Evolutionary conservation across 169 alveolate species (phyloP).

Genomic region (Babesia divergens): DNA sequence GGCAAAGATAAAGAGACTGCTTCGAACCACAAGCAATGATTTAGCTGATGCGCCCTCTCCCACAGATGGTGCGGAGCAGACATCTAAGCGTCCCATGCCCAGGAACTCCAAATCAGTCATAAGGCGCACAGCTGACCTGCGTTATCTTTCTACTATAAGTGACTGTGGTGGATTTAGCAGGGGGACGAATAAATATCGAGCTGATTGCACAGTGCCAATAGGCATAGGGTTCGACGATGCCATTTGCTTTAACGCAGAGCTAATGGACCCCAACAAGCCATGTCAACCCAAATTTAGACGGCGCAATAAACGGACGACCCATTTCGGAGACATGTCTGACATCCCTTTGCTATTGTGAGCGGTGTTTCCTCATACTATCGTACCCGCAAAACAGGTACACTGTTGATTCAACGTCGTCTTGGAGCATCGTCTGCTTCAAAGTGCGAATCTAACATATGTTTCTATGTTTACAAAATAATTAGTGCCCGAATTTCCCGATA

Average conservation of each 20-base stretch:
- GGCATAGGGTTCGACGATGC: not conserved
- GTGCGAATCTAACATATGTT: too few species aligned
- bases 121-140: not conserved
- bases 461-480: too few species aligned
- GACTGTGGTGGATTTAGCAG: not conserved
- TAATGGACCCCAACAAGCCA: not conserved
- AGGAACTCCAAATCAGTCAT: not conserved
- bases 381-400: conserved; percentile 29
- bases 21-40: not conserved
- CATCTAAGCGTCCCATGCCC: not conserved
- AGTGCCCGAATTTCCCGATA: too few species aligned
- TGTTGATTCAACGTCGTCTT: conserved; percentile 11
- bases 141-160: conserved; percentile 13
- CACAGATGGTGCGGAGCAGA: not conserved
- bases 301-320: not conserved
- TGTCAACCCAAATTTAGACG: not conserved
- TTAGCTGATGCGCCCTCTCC: not conserved
- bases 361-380: not conserved
- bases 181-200: not conserved
- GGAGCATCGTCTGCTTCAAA: not conserved
- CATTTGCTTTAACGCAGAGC: not conserved
- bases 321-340: conserved; percentile 64
- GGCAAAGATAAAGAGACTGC: not conserved
- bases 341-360: conserved; percentile 47
- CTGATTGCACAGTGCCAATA: not conserved